phyloP scores from a whole-genome alignment of 2,329 filamentous ascomycete genomes.

The Microdochium trichocladiopsis region DNA sequence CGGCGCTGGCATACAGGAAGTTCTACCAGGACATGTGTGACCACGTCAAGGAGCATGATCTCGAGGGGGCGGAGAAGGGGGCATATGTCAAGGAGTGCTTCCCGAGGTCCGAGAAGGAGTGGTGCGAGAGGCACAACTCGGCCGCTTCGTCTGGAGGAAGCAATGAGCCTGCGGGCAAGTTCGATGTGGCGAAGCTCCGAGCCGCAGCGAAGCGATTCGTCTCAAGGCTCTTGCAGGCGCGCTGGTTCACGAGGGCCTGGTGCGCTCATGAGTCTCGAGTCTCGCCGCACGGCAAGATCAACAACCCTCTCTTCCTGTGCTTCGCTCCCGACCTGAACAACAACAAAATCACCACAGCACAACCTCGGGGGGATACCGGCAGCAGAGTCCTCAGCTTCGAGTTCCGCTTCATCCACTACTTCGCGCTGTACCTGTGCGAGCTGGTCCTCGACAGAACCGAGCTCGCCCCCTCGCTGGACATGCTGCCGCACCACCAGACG shows the following conservation, averaged over 20 bases:
- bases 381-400: constrained; percentile 9
- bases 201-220: constrained; percentile 4
- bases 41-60: constrained; percentile 1
- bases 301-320: constrained; percentile 15
- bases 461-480: too few species aligned
- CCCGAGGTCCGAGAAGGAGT: constrained; percentile 2
- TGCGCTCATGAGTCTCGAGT: constrained; percentile 16
- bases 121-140: neutral
- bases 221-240: constrained; percentile 8
- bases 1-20: constrained; percentile 7
- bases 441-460: too few species aligned
- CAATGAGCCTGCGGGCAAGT: too few species aligned
- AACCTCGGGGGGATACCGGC: neutral
- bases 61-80: constrained; percentile 7
- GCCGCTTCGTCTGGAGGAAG: neutral
- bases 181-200: neutral
- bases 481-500: too few species aligned
- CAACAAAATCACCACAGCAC: neutral
- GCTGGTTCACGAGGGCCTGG: constrained; percentile 15
- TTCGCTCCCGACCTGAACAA: constrained; percentile 3
- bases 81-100: constrained; percentile 8
- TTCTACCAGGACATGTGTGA: constrained; percentile 10
- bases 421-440: constrained; percentile 5
- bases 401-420: constrained; percentile 13
- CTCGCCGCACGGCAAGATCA: constrained; percentile 5